Percentiles rank a stretch among this genome's conserved stretches.
Evolutionary conservation across 441 rosid genomes (phyloP).

Genomic region (Populus hybrid): DNA sequence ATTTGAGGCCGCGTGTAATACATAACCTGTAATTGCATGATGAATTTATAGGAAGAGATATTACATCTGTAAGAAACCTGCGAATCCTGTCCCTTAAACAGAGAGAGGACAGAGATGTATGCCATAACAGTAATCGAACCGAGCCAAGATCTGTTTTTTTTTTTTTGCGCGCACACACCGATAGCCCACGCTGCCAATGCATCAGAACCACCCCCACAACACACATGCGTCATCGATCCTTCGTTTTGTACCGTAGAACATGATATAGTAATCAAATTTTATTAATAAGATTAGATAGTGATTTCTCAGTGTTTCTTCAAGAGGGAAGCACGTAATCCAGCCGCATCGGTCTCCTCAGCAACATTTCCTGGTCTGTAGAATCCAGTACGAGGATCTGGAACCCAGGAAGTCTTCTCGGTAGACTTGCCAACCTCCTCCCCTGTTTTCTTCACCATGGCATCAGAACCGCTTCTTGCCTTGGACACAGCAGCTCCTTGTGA

Average conservation of each 20-base stretch:
- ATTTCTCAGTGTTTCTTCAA: constrained; percentile 51
- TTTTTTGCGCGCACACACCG: not conserved
- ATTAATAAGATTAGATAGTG: not conserved
- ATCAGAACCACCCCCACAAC: not conserved
- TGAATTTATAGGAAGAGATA: too few relatives aligned
- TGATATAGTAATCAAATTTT: not conserved
- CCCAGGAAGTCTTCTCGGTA: constrained; percentile 60
- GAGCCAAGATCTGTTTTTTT: not conserved
- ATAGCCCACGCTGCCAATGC: not conserved
- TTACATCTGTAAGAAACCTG: too few relatives aligned
- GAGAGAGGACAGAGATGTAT: not conserved
- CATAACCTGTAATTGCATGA: not conserved
- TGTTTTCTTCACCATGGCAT: constrained; percentile 42
- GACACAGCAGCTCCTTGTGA: constrained; percentile 29
- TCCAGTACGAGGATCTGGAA: constrained; percentile 89
- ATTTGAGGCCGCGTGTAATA: not conserved
- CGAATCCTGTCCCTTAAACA: too few relatives aligned
- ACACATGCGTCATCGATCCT: not conserved
- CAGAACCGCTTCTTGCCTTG: constrained; percentile 27
- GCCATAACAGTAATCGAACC: not conserved
- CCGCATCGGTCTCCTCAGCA: constrained; percentile 64
- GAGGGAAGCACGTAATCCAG: constrained; percentile 60
- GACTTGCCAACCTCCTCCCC: constrained; percentile 38
- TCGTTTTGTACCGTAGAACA: not conserved
- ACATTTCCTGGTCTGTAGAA: constrained; percentile 73